These are phyloP conservation scores for Mortierella sp. DNA, from an alignment of 371 early-diverging fungal species.

Conservation along the genomic window DNA sequence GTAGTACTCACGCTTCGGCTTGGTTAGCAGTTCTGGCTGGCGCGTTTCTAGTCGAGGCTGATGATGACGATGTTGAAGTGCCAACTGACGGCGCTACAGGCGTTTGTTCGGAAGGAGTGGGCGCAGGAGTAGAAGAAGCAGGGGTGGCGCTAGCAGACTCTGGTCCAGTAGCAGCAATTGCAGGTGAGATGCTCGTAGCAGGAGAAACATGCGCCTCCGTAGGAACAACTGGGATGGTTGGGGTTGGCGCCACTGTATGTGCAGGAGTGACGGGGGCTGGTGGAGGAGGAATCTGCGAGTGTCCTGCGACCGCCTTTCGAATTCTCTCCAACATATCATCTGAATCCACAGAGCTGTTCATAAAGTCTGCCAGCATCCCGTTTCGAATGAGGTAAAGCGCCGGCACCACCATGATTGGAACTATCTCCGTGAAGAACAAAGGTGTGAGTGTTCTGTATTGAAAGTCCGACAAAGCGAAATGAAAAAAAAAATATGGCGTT, in stretches of 20 bases:
- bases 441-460: neutral
- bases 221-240: neutral
- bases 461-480: neutral
- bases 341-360: conserved; percentile 36
- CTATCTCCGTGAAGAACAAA: conserved; percentile 15
- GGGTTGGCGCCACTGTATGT: neutral
- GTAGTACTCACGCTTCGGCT: conserved; percentile 27
- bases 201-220: neutral
- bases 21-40: conserved; percentile 3
- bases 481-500: neutral
- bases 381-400: conserved; percentile 52
- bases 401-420: conserved; percentile 50
- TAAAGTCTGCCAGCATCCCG: conserved; percentile 49
- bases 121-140: neutral
- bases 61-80: neutral
- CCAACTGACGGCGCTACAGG: neutral
- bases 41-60: neutral
- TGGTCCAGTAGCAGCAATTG: neutral
- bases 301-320: conserved; percentile 35
- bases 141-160: neutral
- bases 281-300: conserved; percentile 42
- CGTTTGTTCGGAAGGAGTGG: neutral
- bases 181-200: neutral
- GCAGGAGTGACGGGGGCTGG: conserved; percentile 4
- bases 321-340: conserved; percentile 51